These are phyloP conservation scores for Aphanomyces invadans DNA, from an alignment of 352 stramenopile species.

Conservation along the genomic window DNA sequence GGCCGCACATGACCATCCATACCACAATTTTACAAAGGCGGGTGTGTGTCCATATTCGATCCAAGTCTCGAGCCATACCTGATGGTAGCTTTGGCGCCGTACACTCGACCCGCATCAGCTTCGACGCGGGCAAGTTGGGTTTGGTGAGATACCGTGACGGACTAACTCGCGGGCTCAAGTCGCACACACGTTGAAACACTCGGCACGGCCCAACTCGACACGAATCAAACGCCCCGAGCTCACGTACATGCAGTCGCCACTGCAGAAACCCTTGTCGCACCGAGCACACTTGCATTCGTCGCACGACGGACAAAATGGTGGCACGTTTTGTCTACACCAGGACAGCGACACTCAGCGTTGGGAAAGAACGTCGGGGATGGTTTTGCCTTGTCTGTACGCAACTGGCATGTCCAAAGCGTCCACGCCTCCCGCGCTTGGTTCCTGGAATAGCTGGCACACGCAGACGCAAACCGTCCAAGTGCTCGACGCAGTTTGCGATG, in stretches of 20 bases:
- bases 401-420: not conserved
- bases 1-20: not conserved
- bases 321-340: not conserved
- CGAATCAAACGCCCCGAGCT: too few relatives aligned
- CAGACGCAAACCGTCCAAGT: not conserved
- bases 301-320: not conserved
- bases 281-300: not conserved
- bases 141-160: not conserved
- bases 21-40: not conserved
- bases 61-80: not conserved
- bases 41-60: too few relatives aligned
- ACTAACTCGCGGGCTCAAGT: too few relatives aligned
- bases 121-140: not conserved
- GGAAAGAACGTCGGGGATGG: too few relatives aligned
- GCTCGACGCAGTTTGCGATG: not conserved
- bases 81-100: not conserved
- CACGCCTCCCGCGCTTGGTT: not conserved
- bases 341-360: too few relatives aligned
- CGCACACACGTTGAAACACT: too few relatives aligned
- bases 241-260: not conserved
- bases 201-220: too few relatives aligned
- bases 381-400: too few relatives aligned
- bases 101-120: not conserved
- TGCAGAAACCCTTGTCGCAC: not conserved
- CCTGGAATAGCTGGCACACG: not conserved